A percentile compares a stretch with the other conserved stretches of the same genome.
phyloP scores from a whole-genome alignment of 192 early-diverging fungal species.

The Allomyces macrogynus region DNA sequence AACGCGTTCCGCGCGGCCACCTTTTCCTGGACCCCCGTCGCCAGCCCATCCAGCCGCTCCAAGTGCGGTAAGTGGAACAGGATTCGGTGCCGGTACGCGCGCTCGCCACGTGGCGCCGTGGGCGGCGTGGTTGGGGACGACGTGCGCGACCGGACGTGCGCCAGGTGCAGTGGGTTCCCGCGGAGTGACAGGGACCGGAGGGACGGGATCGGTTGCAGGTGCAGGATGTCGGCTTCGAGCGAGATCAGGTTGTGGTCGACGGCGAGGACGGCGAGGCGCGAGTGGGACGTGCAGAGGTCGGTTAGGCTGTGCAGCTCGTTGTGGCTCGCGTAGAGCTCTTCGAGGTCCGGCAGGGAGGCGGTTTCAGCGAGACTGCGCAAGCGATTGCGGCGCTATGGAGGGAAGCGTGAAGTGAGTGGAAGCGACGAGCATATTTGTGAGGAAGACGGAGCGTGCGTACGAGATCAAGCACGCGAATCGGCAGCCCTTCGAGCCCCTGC shows the following conservation, averaged over 20 bases:
- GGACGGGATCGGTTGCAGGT: conserved; percentile 10
- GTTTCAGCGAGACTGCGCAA: background rate
- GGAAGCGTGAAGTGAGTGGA: no score
- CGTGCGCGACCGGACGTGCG: no score
- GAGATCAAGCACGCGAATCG: background rate
- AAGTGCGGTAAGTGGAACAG: conserved; percentile 21
- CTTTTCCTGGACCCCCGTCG: conserved; percentile 27
- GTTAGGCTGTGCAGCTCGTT: conserved; percentile 6
- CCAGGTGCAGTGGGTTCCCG: conserved; percentile 13
- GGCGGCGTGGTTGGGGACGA: no score
- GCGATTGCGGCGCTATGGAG: background rate
- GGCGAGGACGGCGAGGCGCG: conserved; percentile 12
- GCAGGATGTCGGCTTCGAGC: conserved; percentile 8
- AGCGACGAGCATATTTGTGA: no score
- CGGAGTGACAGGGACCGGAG: conserved; percentile 15
- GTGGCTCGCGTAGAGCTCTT: background rate
- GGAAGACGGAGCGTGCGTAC: background rate
- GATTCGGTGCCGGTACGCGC: conserved; percentile 9
- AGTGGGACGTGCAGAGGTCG: conserved; percentile 6
- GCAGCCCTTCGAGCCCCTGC: background rate
- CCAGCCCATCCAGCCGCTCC: conserved; percentile 17
- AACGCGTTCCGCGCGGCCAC: conserved; percentile 25
- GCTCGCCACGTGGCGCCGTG: background rate
- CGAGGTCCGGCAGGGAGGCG: background rate
- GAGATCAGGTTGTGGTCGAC: conserved; percentile 15